Evolutionary conservation across 2,329 filamentous ascomycete species (phyloP), one percentile per base, ranked within the genome.

Genomic region (Sporothrix pseudoabietina): DNA sequence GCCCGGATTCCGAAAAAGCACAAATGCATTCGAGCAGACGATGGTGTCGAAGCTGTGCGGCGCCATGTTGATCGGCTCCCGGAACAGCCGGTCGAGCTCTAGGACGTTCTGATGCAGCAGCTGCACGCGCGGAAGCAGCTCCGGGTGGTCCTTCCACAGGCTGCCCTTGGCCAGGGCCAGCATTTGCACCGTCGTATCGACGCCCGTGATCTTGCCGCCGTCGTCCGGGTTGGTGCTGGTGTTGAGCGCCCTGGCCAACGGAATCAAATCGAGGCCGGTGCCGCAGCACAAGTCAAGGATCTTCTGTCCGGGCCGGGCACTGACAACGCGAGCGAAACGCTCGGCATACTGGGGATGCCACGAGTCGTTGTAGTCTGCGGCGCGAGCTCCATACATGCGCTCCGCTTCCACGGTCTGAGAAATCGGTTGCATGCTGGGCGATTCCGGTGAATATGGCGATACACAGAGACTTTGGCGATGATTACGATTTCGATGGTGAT

Each of bases 11-110:
- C 77, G 74, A 14, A 82, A 77, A 4, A 82, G 77, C 8, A 81
- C 78, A 63, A 82, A 81, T 1, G 79, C 80, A 72, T 75, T 81
- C 16, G 78, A 81, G 75, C 80, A 82, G n/a, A 82, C 65, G 1
- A 81, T 75, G 16, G 77, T 72, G 52, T 82, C 79, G 47, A 81
- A 82, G 9, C 65, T 75, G 10, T 70, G 75, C n/a, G 41, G 10
- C 16, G 7, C 16, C 8, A 35, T 7, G 10, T 10, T 5, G 4
- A 19, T 9, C 22, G 63, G 47, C n/a, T 3, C 39, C 7, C 10
- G 39, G 44, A n/a, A 8, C 49, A 57, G 26, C 12, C 26, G 32
- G 9, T 70, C 68, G 7, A 57, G 68, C 5, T 44, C 4, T 35
- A 52, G 12, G 8, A 44, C 68, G 5, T 70, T 35, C 5, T 57